phyloP scores from a whole-genome alignment of 1,284 basidiomycete genomes.

The Cutaneotrichosporon cutaneum region DNA sequence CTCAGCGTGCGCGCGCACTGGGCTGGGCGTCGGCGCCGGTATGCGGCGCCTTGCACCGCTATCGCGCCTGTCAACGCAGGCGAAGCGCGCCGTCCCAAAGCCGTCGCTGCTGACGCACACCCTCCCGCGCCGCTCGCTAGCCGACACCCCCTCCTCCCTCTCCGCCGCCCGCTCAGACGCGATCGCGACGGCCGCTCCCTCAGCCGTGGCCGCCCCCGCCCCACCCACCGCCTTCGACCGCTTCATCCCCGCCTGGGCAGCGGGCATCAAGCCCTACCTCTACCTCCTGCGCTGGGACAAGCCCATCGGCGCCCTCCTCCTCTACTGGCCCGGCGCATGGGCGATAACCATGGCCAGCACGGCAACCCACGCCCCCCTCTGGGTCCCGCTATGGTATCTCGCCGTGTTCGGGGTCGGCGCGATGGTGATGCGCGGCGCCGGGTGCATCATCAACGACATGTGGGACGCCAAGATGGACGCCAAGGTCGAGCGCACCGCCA shows the following conservation, averaged over 20 bases:
- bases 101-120: neutral
- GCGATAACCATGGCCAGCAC: slow-evolving; percentile 92
- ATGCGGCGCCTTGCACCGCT: neutral
- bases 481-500: slow-evolving; percentile 73
- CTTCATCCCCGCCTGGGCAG: slow-evolving; percentile 37
- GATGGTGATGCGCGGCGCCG: slow-evolving; percentile 93
- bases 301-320: slow-evolving; percentile 85
- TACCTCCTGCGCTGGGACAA: slow-evolving; percentile 88
- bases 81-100: neutral
- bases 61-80: neutral
- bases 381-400: slow-evolving; percentile 70
- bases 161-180: neutral
- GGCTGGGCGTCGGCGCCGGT: slow-evolving; percentile 7
- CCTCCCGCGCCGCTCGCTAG: neutral
- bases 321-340: slow-evolving; percentile 97
- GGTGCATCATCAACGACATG: slow-evolving; percentile 98
- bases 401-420: slow-evolving; percentile 86
- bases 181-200: neutral
- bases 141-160: slow-evolving; percentile 2
- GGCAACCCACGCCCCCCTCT: slow-evolving; percentile 64
- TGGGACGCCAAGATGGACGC: slow-evolving; percentile 93
- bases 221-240: slow-evolving; percentile 28
- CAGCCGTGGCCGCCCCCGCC: neutral
- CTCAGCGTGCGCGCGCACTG: slow-evolving; percentile 27
- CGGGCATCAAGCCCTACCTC: slow-evolving; percentile 65